Evolutionary conservation across 225 moss, liverwort and hornwort genomes (phyloP), one percentile per base, ranked within the genome.

Genomic region (Lunularia cruciata): DNA sequence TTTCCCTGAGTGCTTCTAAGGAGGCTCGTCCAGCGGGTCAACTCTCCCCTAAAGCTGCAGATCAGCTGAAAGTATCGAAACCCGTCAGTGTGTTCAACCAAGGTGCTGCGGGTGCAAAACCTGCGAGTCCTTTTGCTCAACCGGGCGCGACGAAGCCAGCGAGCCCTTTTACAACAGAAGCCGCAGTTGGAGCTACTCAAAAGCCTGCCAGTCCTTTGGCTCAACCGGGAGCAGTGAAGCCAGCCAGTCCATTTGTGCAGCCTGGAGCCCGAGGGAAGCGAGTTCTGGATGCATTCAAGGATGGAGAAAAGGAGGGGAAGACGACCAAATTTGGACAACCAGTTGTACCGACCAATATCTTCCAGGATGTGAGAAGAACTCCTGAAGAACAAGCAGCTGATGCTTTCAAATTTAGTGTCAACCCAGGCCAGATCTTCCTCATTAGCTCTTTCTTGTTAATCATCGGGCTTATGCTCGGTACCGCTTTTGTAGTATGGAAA

Each of bases 261-360:
- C 73, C 83, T 33, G 81, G 81, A 60, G 60, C 73, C 38, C 67
- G 80, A 18, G 82, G 55, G 25, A 68, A 73, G 70, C 71, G 71
- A 71, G 91, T 98, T 3, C 66, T 98, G 68, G 93, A 98, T 47
- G 98, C 98, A 45, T 98, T 98, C 70, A 98, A 72, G 84, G 84
- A 78, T 67, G 87, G 87, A 56, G 91, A 93, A 77, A 84, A 73
- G 73, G 84, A 78, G 57, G 92, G 87, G 38, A 86, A 72, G 65
- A 98, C 86, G 1, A 90, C 98, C 0, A 98, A 98, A 79, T 98
- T 98, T 74, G 98, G 98, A 65, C 98, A 80, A 69, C 90, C 93
- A 12, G 64, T 93, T 57, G 93, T 92, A 30, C 93, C 98, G 6
- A 78, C 81, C 52, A 89, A 98, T 35, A 93, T 98, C 49, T 98